phyloP scores from a whole-genome alignment of 2,329 filamentous ascomycete species.

The Aspergillus viridinutans region DNA sequence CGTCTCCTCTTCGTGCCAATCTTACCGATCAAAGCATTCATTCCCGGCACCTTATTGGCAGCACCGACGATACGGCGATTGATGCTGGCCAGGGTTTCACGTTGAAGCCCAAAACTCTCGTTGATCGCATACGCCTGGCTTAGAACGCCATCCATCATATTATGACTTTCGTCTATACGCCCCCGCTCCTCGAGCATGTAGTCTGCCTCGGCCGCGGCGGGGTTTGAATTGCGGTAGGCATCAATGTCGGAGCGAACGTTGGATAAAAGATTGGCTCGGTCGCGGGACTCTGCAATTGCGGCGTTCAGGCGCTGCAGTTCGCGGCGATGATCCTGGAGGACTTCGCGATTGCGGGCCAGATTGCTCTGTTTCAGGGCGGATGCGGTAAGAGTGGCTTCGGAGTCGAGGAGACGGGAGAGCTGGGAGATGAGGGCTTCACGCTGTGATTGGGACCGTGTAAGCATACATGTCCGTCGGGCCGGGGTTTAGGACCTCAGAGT shows the following conservation, averaged over 20 bases:
- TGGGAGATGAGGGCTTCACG: slow-evolving; percentile 77
- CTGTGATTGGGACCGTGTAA: slow-evolving; percentile 42
- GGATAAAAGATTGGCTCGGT: slow-evolving; percentile 82
- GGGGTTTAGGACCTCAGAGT: background rate
- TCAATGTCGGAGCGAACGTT: slow-evolving; percentile 91
- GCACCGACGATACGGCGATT: slow-evolving; percentile 86
- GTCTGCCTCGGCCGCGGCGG: slow-evolving; percentile 79
- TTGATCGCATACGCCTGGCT: slow-evolving; percentile 96
- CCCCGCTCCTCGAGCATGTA: slow-evolving; percentile 93
- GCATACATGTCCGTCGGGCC: background rate
- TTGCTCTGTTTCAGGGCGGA: slow-evolving; percentile 98
- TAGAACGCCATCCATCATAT: slow-evolving; percentile 82
- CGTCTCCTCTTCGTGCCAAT: slow-evolving; percentile 94
- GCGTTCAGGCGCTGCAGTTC: slow-evolving; percentile 73
- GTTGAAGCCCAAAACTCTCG: slow-evolving; percentile 80
- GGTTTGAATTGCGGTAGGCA: slow-evolving; percentile 78
- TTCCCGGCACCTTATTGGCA: slow-evolving; percentile 84
- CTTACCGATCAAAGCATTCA: slow-evolving; percentile 85
- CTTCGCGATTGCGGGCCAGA: slow-evolving; percentile 82
- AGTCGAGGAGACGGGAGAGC: slow-evolving; percentile 85
- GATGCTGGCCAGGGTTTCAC: slow-evolving; percentile 82
- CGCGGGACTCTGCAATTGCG: slow-evolving; percentile 70
- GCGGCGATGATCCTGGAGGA: slow-evolving; percentile 78
- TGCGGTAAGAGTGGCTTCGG: slow-evolving; percentile 77
- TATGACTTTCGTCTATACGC: slow-evolving; percentile 83